phyloP scores from a whole-genome alignment of 345 rosid genomes.

The Erysimum cheiranthoides region DNA sequence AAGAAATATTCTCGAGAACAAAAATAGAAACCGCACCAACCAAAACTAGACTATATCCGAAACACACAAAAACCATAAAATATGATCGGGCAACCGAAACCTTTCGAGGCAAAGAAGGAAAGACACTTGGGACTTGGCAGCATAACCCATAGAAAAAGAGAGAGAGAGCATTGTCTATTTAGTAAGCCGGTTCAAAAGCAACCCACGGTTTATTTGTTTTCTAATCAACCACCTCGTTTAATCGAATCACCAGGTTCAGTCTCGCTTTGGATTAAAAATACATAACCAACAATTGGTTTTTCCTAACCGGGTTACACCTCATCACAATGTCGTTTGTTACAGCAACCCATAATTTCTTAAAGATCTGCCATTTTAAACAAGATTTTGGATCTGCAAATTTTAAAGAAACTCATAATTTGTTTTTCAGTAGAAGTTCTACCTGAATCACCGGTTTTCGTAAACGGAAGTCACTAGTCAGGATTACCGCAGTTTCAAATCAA shows the following conservation, averaged over 20 bases:
- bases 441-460: background rate
- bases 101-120: background rate
- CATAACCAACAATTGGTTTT: background rate
- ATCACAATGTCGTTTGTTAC: background rate
- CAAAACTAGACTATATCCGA: slow-evolving; percentile 18
- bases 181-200: background rate
- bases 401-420: background rate
- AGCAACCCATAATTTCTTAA: background rate
- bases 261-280: background rate
- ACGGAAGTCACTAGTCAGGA: background rate
- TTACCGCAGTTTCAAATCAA: background rate
- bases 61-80: slow-evolving; percentile 27
- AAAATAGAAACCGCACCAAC: slow-evolving; percentile 38
- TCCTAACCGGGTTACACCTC: background rate
- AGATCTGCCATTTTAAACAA: background rate
- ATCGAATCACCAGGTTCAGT: background rate
- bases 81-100: slow-evolving; percentile 19
- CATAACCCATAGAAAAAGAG: no score
- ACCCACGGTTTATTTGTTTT: no score
- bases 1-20: background rate
- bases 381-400: background rate
- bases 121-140: no score
- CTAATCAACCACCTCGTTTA: background rate
- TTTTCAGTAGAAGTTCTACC: background rate
- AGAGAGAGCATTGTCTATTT: no score